Evolutionary conservation across 306 rosid genomes (phyloP), one percentile per base, ranked within the genome.

Genomic region (Trifolium subterraneum): DNA sequence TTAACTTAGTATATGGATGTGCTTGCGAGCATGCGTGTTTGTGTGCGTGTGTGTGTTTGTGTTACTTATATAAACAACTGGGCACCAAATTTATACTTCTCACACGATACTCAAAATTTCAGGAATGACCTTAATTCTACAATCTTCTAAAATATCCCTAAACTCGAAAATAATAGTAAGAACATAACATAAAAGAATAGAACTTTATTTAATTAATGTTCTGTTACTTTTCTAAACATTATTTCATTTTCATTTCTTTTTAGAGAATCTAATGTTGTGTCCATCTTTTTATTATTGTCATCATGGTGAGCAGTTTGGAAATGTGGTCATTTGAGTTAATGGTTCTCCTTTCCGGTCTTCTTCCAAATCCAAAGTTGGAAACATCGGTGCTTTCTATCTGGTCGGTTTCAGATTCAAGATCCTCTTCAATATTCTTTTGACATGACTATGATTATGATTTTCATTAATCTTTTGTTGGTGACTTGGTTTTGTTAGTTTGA

Each of bases 241-340:
- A 5, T 15, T 61, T 1, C 1, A 38, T 18, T 10, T 39, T 38
- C 18, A 38, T 10, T 64, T 63, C 8, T 20, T 59, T 6, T 10
- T 51, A 51, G 33, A 25, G 72, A 60, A 61, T 19, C 58, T 72
- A 25, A 16, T 36, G 70, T 8, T 5, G 38, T n/a, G 36, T 60
- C 41, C 6, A n/a, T 5, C 2, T 19, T n/a, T 14, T 39, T 39
- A 18, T 33, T 25, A 22, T 60, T 5, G 11, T 51, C 10, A 9
- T 81, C 58, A 41, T 85, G 75, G 62, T 73, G 31, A 82, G 78
- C 79, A 92, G 65, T 39, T 29, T 60, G 39, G 65, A 60, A 60
- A 60, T 60, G 39, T 60, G 65, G 65, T 27, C 39, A 29, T 60
- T 27, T 60, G 65, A 60, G 31, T 27, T 31, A 15, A 25, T 60